A percentile compares a stretch with the other conserved stretches of the same genome.
Conservation (phyloP, 2,329 filamentous ascomycete species). For the Diatrype stigma region DNA sequence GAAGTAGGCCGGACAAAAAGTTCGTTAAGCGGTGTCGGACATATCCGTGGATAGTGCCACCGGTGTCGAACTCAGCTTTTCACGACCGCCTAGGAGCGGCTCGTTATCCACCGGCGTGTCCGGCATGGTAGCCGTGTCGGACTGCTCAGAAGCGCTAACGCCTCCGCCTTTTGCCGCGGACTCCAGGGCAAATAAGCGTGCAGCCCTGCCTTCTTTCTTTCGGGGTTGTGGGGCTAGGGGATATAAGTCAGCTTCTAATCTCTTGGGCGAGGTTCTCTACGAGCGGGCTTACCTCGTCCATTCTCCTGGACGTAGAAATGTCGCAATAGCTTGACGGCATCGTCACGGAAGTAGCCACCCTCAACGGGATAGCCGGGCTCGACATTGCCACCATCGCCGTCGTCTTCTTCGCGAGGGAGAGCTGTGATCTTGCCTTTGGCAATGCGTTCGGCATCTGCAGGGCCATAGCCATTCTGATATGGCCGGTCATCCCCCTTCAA, state of each 20-base stretch:
- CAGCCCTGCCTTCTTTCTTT: conserved; percentile 32
- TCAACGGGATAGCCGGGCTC: conserved; percentile 78
- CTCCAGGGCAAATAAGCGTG: conserved; percentile 29
- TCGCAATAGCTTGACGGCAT: conserved; percentile 86
- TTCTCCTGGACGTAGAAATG: conserved; percentile 99
- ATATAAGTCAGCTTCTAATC: too few species aligned
- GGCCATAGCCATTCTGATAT: conserved; percentile 29
- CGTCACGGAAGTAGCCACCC: conserved; percentile 83
- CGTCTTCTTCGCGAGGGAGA: conserved; percentile 30
- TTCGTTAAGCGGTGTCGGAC: too few species aligned
- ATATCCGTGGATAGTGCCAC: background rate
- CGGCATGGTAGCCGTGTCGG: conserved; percentile 17
- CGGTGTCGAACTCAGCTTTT: background rate
- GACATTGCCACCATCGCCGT: conserved; percentile 61
- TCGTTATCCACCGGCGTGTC: conserved; percentile 17
- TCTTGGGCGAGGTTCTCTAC: too few species aligned
- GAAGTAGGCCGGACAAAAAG: too few species aligned
- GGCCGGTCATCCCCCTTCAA: conserved; percentile 18
- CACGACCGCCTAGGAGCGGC: background rate
- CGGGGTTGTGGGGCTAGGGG: conserved; percentile 29
- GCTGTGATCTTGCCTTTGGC: conserved; percentile 38
- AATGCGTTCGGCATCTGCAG: conserved; percentile 19
- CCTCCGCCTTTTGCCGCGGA: conserved; percentile 18
- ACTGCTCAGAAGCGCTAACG: conserved; percentile 21
- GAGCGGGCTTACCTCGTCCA: conserved; percentile 64